These are phyloP conservation scores for Nectriaceae sp. DNA, from an alignment of 2,329 filamentous ascomycete genomes.

Conservation along the genomic window DNA sequence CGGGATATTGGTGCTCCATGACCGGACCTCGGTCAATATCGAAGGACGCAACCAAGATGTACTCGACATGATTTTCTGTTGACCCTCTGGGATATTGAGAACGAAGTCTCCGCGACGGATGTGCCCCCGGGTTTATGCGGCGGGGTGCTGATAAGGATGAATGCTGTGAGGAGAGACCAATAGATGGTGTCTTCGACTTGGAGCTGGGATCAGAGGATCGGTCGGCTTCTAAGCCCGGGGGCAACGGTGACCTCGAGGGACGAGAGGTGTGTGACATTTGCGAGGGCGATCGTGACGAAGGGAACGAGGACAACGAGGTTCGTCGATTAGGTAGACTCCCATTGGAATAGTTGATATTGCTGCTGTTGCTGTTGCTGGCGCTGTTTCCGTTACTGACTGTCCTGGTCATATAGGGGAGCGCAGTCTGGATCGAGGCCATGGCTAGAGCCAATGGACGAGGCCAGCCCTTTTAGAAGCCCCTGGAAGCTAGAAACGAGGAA, in stretches of 20 bases:
- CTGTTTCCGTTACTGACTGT: constrained; percentile 23
- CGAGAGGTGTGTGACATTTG: constrained; percentile 57
- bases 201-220: constrained; percentile 60
- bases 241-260: constrained; percentile 58
- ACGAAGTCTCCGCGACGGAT: constrained; percentile 59
- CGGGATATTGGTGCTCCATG: constrained; percentile 98
- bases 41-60: constrained; percentile 95
- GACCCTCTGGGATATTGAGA: constrained; percentile 77
- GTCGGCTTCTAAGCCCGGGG: constrained; percentile 50
- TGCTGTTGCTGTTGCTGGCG: constrained; percentile 31
- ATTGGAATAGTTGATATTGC: constrained; percentile 38
- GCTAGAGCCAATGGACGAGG: constrained; percentile 15
- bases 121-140: constrained; percentile 51
- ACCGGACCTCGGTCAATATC: constrained; percentile 94
- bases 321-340: constrained; percentile 37
- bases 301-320: constrained; percentile 66
- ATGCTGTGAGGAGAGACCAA: constrained; percentile 62
- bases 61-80: constrained; percentile 93
- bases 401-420: constrained; percentile 45
- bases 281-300: constrained; percentile 59
- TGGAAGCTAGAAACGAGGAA: too few species aligned
- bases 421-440: constrained; percentile 34
- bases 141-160: constrained; percentile 58
- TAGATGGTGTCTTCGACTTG: constrained; percentile 61
- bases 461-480: neutral